Percentiles rank a stretch among this genome's conserved stretches.
Conservation (phyloP, 1,139 yeast species). For the Pichia sp. region DNA sequence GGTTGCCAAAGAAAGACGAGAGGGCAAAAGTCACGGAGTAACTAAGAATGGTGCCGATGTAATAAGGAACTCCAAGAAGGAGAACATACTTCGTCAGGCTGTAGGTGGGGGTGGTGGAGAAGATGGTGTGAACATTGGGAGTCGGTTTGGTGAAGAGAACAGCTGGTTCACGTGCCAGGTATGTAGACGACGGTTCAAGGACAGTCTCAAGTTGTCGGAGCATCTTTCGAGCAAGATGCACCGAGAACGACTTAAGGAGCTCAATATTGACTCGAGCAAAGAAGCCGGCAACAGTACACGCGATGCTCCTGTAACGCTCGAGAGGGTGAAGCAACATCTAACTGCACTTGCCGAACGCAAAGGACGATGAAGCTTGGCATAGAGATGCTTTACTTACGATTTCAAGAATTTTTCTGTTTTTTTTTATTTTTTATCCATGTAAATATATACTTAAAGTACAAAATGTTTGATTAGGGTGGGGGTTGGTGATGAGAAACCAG, state of each 20-base stretch:
- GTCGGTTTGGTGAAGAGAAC: constrained; percentile 36
- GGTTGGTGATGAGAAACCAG: too few relatives aligned
- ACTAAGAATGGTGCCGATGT: background rate
- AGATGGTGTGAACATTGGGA: constrained; percentile 22
- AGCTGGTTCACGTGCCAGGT: constrained; percentile 79
- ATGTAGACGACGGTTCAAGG: constrained; percentile 76
- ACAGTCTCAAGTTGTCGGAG: constrained; percentile 72
- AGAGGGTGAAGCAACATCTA: constrained; percentile 5
- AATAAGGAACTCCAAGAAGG: constrained; percentile 1
- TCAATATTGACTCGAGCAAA: background rate
- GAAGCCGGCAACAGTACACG: background rate
- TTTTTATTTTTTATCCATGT: background rate
- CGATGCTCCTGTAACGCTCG: constrained; percentile 3
- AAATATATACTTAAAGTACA: background rate
- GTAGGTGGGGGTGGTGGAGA: too few relatives aligned
- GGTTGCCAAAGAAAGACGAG: constrained; percentile 35
- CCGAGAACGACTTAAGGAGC: constrained; percentile 21
- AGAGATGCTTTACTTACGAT: too few relatives aligned
- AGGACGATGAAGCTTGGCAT: too few relatives aligned
- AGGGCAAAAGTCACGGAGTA: constrained; percentile 19
- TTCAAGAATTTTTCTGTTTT: background rate
- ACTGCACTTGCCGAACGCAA: background rate
- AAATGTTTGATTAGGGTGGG: background rate
- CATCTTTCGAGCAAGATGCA: constrained; percentile 75
- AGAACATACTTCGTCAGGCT: background rate